Conservation (phyloP, 2,329 filamentous ascomycete species). For the Phyllosticta citrichinensis region DNA sequence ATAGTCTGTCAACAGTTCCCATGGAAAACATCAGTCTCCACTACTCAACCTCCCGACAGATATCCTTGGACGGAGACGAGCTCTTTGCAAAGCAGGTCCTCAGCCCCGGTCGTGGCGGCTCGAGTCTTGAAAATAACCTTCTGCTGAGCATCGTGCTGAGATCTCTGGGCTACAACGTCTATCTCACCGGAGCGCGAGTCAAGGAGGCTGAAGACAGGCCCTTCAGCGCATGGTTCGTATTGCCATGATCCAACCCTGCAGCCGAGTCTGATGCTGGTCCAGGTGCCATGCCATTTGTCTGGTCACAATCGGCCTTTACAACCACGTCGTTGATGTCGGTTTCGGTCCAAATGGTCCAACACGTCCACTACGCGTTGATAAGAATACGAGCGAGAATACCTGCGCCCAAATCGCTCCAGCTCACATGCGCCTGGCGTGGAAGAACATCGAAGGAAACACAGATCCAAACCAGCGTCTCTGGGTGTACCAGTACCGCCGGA, state of each 20-base stretch:
- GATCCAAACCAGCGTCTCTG: slow-evolving; percentile 32
- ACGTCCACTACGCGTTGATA: slow-evolving; percentile 28
- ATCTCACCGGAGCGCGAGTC: slow-evolving; percentile 33
- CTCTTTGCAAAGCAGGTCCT: slow-evolving; percentile 46
- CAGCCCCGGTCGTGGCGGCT: slow-evolving; percentile 42
- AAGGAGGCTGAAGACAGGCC: slow-evolving; percentile 14
- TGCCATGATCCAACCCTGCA: background rate
- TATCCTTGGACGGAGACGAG: slow-evolving; percentile 40
- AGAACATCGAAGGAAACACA: slow-evolving; percentile 22
- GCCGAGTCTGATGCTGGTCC: slow-evolving; percentile 13
- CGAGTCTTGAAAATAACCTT: slow-evolving; percentile 52
- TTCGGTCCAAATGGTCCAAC: slow-evolving; percentile 31
- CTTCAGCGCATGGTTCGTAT: slow-evolving; percentile 21
- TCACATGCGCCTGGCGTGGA: slow-evolving; percentile 23
- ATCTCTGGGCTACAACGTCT: slow-evolving; percentile 40
- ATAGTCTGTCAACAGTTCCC: slow-evolving; percentile 39
- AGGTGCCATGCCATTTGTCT: slow-evolving; percentile 38
- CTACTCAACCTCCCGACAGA: slow-evolving; percentile 27
- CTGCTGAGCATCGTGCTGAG: slow-evolving; percentile 43
- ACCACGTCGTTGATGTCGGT: slow-evolving; percentile 34
- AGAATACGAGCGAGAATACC: slow-evolving; percentile 13
- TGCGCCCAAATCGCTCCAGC: slow-evolving; percentile 22
- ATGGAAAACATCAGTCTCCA: slow-evolving; percentile 51
- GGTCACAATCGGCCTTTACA: slow-evolving; percentile 26
- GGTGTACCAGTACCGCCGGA: slow-evolving; percentile 31